These are phyloP conservation scores for Suillus subluteus DNA, from an alignment of 768 basidiomycete species.

Conservation along the genomic window DNA sequence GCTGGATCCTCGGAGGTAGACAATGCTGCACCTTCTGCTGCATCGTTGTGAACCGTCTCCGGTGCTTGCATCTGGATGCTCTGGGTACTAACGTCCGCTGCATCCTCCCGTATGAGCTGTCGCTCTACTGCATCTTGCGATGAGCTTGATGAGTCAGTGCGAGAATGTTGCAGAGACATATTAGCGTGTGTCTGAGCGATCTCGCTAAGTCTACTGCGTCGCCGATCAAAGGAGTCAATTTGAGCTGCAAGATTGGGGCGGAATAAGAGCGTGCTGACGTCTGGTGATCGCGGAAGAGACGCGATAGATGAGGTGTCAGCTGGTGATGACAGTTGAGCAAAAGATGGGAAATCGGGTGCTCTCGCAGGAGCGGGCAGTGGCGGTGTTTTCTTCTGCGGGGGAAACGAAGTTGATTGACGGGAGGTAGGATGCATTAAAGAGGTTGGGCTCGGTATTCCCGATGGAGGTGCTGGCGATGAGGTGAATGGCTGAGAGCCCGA, in stretches of 20 bases:
- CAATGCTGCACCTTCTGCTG: conserved; percentile 8
- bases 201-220: conserved; percentile 2
- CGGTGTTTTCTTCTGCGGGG: not conserved
- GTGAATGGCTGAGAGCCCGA: not conserved
- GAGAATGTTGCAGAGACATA: not conserved
- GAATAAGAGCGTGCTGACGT: conserved; percentile 17
- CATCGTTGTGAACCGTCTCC: not conserved
- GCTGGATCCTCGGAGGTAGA: conserved; percentile 1
- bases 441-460: not conserved
- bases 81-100: conserved; percentile 23
- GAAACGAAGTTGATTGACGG: not conserved
- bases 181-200: not conserved
- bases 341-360: conserved; percentile 17
- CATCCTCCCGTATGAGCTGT: conserved; percentile 49
- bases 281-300: conserved; percentile 24
- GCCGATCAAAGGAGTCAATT: conserved; percentile 25
- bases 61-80: conserved; percentile 19
- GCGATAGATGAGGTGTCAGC: conserved; percentile 16
- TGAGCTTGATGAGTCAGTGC: conserved; percentile 34
- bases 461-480: not conserved
- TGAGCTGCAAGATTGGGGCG: conserved; percentile 18
- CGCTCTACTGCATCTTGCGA: conserved; percentile 50
- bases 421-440: not conserved
- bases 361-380: not conserved
- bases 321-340: conserved; percentile 29